These are phyloP conservation scores for Linnemannia exigua DNA, from an alignment of 192 early-diverging fungal species.

Conservation along the genomic window DNA sequence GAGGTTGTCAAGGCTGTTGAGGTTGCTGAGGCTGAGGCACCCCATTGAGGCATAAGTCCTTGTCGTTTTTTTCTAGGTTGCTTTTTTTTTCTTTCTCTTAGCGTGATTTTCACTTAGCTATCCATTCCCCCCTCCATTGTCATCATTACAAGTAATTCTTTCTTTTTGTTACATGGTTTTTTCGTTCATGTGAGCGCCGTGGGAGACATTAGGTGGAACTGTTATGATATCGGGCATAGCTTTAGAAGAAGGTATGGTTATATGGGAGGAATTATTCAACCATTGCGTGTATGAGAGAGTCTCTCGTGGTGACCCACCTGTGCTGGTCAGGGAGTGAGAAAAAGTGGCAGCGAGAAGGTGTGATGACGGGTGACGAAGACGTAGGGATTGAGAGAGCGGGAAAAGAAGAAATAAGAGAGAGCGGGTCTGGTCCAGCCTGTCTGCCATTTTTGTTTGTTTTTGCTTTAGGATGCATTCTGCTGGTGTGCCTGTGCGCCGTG, in stretches of 20 bases:
- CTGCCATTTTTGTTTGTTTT: not conserved
- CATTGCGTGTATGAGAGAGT: not conserved
- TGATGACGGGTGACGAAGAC: not conserved
- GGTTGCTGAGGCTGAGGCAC: not conserved
- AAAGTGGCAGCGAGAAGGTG: not conserved
- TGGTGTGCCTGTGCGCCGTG: not conserved
- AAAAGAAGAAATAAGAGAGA: not conserved
- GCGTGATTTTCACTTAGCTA: not conserved
- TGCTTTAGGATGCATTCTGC: not conserved
- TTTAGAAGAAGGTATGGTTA: too few relatives aligned
- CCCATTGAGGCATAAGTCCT: constrained; percentile 20
- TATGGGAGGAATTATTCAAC: too few relatives aligned
- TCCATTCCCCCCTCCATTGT: not conserved
- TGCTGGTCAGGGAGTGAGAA: not conserved
- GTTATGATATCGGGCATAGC: too few relatives aligned
- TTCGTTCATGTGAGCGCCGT: too few relatives aligned
- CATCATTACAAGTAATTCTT: not conserved
- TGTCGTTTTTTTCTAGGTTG: not conserved
- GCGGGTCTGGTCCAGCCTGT: not conserved
- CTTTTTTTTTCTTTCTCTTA: not conserved
- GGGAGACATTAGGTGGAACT: too few relatives aligned
- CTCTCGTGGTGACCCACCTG: not conserved
- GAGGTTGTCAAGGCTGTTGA: not conserved
- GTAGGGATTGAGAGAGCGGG: not conserved
- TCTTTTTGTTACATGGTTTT: not conserved